These are phyloP conservation scores for Aspergillus wentii DNA, from an alignment of 495 filamentous ascomycete genomes.

Conservation along the genomic window DNA sequence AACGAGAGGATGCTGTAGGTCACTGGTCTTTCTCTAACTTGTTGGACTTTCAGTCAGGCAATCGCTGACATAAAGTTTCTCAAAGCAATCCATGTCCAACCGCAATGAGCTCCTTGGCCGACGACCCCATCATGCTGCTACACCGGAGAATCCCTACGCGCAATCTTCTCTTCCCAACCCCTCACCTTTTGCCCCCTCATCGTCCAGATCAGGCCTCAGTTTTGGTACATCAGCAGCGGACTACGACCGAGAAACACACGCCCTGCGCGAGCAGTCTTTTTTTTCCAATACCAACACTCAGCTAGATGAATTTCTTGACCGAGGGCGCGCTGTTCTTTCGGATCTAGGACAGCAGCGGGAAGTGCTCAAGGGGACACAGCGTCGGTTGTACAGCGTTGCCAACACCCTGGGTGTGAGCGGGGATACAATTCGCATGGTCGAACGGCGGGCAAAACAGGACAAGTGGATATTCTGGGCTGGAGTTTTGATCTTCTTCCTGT, in stretches of 20 bases:
- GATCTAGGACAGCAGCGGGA: constrained; percentile 89
- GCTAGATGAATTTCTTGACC: constrained; percentile 89
- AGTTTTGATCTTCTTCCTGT: constrained; percentile 81
- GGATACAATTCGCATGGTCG: constrained; percentile 94
- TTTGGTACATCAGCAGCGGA: constrained; percentile 54
- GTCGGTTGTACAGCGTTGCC: constrained; percentile 82
- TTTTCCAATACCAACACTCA: constrained; percentile 70
- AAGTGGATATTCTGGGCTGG: constrained; percentile 97
- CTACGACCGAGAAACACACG: constrained; percentile 69
- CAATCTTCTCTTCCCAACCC: constrained; percentile 46
- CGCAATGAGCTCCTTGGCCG: constrained; percentile 83
- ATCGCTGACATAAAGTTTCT: constrained; percentile 6
- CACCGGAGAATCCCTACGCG: constrained; percentile 94
- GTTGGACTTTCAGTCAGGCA: too few species aligned
- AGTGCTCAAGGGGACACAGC: constrained; percentile 91
- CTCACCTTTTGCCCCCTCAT: constrained; percentile 34
- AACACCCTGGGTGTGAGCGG: constrained; percentile 92
- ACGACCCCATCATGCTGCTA: constrained; percentile 79
- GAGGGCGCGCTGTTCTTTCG: constrained; percentile 82
- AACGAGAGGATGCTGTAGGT: constrained; percentile 66
- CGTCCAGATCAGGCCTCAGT: constrained; percentile 41
- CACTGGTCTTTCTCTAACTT: neutral
- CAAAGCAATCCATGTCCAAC: constrained; percentile 66
- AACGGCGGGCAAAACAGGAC: constrained; percentile 85
- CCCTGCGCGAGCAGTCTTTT: constrained; percentile 88